Conservation (phyloP, 2,329 filamentous ascomycete species). For the Sporothrix inflata region DNA sequence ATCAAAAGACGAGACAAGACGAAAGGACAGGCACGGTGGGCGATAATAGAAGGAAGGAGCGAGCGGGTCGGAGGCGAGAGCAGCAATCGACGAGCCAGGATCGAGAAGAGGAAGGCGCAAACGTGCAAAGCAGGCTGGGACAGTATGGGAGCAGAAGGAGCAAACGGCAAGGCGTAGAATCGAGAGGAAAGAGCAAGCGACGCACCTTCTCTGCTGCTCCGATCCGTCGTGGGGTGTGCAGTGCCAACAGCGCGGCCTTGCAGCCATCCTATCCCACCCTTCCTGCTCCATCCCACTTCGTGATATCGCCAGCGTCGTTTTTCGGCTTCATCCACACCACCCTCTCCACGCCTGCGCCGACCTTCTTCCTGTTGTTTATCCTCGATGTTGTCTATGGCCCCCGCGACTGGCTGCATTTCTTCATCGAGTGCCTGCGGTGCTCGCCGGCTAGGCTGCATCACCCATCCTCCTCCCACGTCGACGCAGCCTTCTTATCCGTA, state of each 20-base stretch:
- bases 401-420: not conserved
- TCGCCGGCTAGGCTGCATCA: slow-evolving; percentile 9
- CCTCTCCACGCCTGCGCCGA: not conserved
- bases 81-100: not conserved
- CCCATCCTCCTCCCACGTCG: not conserved
- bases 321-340: slow-evolving; percentile 18
- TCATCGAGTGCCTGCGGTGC: not conserved
- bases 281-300: slow-evolving; percentile 26
- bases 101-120: slow-evolving; percentile 18
- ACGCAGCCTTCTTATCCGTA: slow-evolving; percentile 4
- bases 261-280: slow-evolving; percentile 1
- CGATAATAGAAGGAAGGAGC: slow-evolving; percentile 17
- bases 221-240: not conserved
- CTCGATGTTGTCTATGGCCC: not conserved
- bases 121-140: not conserved
- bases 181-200: not conserved
- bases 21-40: not conserved
- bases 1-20: slow-evolving; percentile 6
- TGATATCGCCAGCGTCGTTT: slow-evolving; percentile 22
- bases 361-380: not conserved
- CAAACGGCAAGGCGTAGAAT: not conserved
- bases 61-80: not conserved
- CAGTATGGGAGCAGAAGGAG: not conserved
- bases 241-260: slow-evolving; percentile 5
- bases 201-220: not conserved